These are phyloP conservation scores for Plasmopara halstedii DNA, from an alignment of 352 stramenopile genomes.

Conservation along the genomic window DNA sequence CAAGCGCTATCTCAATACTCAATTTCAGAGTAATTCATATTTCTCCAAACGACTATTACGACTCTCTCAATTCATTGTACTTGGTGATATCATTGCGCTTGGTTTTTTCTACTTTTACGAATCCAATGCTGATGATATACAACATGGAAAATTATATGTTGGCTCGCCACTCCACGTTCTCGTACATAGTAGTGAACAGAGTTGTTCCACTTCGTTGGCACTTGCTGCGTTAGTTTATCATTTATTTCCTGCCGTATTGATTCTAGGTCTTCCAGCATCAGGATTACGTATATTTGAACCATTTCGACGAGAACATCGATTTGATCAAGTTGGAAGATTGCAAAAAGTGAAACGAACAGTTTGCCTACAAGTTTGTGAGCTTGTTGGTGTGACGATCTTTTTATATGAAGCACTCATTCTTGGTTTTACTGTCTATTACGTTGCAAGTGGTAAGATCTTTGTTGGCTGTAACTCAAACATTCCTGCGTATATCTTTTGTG, in stretches of 20 bases:
- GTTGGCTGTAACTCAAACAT: conserved; percentile 35
- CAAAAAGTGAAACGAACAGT: conserved; percentile 77
- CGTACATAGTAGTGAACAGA: conserved; percentile 17
- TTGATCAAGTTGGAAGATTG: conserved; percentile 43
- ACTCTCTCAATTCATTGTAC: conserved; percentile 51
- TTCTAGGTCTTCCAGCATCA: conserved; percentile 57
- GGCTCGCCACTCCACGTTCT: background rate
- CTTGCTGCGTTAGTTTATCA: conserved; percentile 65
- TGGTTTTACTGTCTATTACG: conserved; percentile 46
- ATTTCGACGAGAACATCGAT: conserved; percentile 59
- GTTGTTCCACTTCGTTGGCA: conserved; percentile 42
- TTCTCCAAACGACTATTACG: conserved; percentile 58
- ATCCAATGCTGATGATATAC: background rate
- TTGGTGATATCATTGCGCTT: conserved; percentile 46
- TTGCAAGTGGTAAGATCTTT: conserved; percentile 49
- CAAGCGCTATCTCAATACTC: conserved; percentile 35
- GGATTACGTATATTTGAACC: conserved; percentile 60
- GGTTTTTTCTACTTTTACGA: conserved; percentile 55
- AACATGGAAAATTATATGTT: too few species aligned
- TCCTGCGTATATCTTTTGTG: conserved; percentile 40
- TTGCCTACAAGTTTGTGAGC: conserved; percentile 68
- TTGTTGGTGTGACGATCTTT: conserved; percentile 52
- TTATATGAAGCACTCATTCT: conserved; percentile 41
- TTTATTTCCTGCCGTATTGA: conserved; percentile 48
- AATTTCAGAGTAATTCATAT: conserved; percentile 78